Conservation (phyloP, 2,329 filamentous ascomycete genomes). For the Ophiostoma populinum region DNA sequence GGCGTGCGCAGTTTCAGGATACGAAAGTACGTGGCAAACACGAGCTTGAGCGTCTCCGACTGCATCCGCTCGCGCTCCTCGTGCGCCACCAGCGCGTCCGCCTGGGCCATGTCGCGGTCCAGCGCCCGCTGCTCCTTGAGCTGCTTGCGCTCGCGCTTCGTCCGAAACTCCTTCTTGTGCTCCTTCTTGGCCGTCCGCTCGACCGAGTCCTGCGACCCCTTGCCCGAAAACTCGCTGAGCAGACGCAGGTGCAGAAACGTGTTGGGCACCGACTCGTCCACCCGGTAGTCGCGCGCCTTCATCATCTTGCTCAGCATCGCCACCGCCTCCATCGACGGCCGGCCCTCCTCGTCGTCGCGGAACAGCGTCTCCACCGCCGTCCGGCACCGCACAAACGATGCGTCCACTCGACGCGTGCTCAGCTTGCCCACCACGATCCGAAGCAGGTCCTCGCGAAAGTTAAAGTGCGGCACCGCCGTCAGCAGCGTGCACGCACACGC, state of each 20-base stretch:
- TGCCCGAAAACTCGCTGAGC: constrained; percentile 71
- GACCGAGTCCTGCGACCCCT: constrained; percentile 61
- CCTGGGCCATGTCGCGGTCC: constrained; percentile 84
- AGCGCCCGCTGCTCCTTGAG: constrained; percentile 73
- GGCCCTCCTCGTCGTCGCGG: constrained; percentile 73
- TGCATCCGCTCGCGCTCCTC: constrained; percentile 91
- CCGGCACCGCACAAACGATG: constrained; percentile 60
- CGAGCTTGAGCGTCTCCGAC: constrained; percentile 85
- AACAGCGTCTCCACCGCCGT: constrained; percentile 71
- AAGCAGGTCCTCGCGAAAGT: constrained; percentile 76
- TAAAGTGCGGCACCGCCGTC: constrained; percentile 82
- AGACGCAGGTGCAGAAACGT: constrained; percentile 80
- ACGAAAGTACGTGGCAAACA: constrained; percentile 89
- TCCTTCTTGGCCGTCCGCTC: constrained; percentile 47
- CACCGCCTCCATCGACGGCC: constrained; percentile 73
- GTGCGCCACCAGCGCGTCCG: constrained; percentile 77
- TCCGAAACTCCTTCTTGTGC: constrained; percentile 68
- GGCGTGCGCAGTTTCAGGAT: constrained; percentile 72
- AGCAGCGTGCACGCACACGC: constrained; percentile 73
- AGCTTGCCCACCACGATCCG: constrained; percentile 77
- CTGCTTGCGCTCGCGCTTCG: constrained; percentile 71
- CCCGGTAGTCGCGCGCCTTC: constrained; percentile 64
- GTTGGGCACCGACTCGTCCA: constrained; percentile 76
- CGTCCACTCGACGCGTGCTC: constrained; percentile 52
- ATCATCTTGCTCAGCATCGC: constrained; percentile 85